These are phyloP conservation scores for Fusarium vanettenii DNA, from an alignment of 2,329 filamentous ascomycete genomes.

Conservation along the genomic window DNA sequence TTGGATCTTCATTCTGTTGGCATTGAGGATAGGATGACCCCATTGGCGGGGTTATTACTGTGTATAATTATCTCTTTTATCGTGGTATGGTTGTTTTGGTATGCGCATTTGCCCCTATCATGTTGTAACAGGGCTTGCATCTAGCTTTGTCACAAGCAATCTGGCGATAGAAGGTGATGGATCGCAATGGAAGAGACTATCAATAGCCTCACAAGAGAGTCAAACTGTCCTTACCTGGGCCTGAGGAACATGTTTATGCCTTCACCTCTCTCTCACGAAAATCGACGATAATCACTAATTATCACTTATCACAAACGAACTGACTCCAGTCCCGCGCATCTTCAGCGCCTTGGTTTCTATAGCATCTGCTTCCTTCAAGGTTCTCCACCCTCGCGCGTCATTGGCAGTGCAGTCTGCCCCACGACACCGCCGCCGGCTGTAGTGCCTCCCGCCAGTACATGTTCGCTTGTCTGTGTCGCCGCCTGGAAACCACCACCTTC, in stretches of 20 bases:
- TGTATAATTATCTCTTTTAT: not conserved
- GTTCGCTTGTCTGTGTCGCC: not conserved
- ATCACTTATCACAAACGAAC: not conserved
- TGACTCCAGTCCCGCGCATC: not conserved
- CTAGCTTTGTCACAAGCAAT: slow-evolving; percentile 17
- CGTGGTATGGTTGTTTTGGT: not conserved
- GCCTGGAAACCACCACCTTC: slow-evolving; percentile 9
- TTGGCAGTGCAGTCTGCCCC: slow-evolving; percentile 33
- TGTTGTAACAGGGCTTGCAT: not conserved
- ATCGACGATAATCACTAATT: not conserved
- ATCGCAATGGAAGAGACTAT: slow-evolving; percentile 18
- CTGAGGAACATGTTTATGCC: not conserved
- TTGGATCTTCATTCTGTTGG: not conserved
- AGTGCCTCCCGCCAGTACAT: not conserved
- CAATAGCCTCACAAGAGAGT: not conserved
- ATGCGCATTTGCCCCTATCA: not conserved
- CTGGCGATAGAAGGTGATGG: slow-evolving; percentile 41
- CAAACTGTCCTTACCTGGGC: not conserved
- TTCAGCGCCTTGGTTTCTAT: slow-evolving; percentile 5
- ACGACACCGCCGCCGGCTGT: slow-evolving; percentile 24
- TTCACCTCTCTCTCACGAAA: not conserved
- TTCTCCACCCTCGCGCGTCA: slow-evolving; percentile 29
- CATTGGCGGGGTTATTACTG: not conserved
- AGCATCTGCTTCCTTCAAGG: not conserved
- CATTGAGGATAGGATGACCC: not conserved